Conservation (phyloP, 805 yeast species). For the Candida loeiensis region DNA sequence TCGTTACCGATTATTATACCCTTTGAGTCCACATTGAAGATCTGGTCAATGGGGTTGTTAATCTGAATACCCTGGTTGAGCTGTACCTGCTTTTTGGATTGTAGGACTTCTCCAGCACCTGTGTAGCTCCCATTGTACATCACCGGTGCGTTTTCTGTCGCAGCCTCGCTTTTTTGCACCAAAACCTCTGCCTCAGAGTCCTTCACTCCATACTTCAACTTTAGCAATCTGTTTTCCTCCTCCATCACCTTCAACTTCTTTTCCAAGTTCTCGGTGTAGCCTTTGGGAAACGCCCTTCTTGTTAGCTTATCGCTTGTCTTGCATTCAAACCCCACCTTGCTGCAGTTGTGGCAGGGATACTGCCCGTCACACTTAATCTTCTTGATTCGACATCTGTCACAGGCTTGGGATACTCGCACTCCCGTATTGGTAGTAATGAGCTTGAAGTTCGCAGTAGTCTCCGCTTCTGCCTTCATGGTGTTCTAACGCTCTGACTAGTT, state of each 20-base stretch:
- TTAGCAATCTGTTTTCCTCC: conserved; percentile 45
- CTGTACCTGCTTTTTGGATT: conserved; percentile 3
- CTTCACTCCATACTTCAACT: conserved; percentile 21
- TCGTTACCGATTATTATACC: conserved; percentile 45
- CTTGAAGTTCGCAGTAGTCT: conserved; percentile 28
- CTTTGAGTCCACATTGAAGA: conserved; percentile 40
- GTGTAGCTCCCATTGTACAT: conserved; percentile 1
- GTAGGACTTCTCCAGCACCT: neutral
- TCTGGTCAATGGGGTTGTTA: conserved; percentile 44
- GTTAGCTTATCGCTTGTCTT: conserved; percentile 70
- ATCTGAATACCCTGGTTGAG: conserved; percentile 20
- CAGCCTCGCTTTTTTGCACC: neutral
- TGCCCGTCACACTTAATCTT: conserved; percentile 75
- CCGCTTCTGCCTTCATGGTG: conserved; percentile 11
- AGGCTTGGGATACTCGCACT: conserved; percentile 69
- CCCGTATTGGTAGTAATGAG: conserved; percentile 38
- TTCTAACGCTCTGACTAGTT: no score
- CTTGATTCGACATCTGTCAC: conserved; percentile 75
- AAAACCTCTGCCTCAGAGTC: neutral
- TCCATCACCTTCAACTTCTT: conserved; percentile 58
- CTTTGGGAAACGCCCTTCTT: conserved; percentile 75
- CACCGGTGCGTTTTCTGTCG: neutral
- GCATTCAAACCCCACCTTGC: conserved; percentile 62
- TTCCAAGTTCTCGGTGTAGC: conserved; percentile 75
- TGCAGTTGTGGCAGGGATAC: conserved; percentile 68